A percentile compares a stretch with the other conserved stretches of the same genome.
Evolutionary conservation across 768 basidiomycete species (phyloP).

Genomic region (Russula dissimulans): DNA sequence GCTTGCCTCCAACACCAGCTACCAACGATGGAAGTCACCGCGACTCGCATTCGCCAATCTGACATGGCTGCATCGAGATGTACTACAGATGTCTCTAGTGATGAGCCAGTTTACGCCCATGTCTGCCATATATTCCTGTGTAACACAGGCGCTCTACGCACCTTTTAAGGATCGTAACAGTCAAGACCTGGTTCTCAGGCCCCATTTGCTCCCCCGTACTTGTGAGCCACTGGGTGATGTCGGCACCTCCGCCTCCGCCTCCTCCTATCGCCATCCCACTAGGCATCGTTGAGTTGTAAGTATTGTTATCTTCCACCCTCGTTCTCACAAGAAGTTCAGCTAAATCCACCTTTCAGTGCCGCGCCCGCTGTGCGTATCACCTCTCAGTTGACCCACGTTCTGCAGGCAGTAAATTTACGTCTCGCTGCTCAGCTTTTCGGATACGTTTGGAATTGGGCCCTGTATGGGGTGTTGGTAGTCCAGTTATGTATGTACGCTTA

Average conservation of each 20-base stretch:
- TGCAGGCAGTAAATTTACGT: background rate
- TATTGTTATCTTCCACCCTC: background rate
- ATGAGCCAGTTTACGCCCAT: too few species aligned
- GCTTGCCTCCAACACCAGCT: too few species aligned
- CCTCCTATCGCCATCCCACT: background rate
- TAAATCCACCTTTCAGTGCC: background rate
- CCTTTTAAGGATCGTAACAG: too few species aligned
- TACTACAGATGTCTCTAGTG: too few species aligned
- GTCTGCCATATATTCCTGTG: too few species aligned
- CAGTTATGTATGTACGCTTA: conserved; percentile 6
- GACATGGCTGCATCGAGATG: too few species aligned
- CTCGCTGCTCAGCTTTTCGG: conserved; percentile 3
- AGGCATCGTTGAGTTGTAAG: background rate
- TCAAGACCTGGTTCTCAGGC: too few species aligned
- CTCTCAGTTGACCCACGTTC: background rate
- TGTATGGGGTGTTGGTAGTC: conserved; percentile 2
- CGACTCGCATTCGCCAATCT: too few species aligned
- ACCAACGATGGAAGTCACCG: too few species aligned
- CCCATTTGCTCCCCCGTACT: too few species aligned
- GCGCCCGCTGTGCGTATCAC: conserved; percentile 1
- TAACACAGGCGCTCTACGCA: too few species aligned
- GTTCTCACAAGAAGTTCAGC: background rate
- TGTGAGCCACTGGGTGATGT: background rate
- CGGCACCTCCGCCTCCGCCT: background rate
- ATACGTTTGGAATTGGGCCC: conserved; percentile 4